Evolutionary conservation across 257 asterid genomes (phyloP), one percentile per base, ranked within the genome.

Genomic region (Osmanthus fragrans): DNA sequence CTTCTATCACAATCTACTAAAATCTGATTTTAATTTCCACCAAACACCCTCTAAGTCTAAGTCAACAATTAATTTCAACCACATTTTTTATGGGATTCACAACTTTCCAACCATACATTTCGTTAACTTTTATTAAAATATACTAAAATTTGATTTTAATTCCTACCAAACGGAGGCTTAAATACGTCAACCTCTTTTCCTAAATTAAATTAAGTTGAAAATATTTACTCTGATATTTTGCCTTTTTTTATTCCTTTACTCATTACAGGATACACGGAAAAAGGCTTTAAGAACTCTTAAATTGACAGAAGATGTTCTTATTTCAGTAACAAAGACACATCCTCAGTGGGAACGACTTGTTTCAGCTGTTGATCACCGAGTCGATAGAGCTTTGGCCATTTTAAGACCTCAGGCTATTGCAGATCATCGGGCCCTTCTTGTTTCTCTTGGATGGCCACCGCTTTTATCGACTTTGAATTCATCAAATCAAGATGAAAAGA

Each of bases 391-490:
- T 82, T 86, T 93, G 73, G 97, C 98, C 82, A 86, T 91, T 84
- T 85, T 96, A 73, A 89, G 99, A 82, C 99, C 98, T 42, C 98
- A 92, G 82, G 96, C 97, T n/a, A 88, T 96, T 75, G 97, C 98
- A 51, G 98, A 93, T 86, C 97, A 96, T 77, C 91, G 98, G 25
- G 80, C 92, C 72, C 96, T 96, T 83, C 97, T 96, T 78, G 77
- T 92, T 85, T 94, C 97, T 78, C 99, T 96, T 73, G 96, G 96
- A 77, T 96, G 99, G 99, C 99, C 99, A 37, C 99, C 97, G 9
- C 91, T 96, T 80, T 82, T 92, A 16, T 88, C 97, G 23, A 85
- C 90, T 64, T 81, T 85, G 64, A 87, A 80, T 73, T 86, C 97
- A 68, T 88, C 87, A 30, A 85, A 80, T 77, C 81, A 87, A 67